Evolutionary conservation across 768 basidiomycete genomes (phyloP), one percentile per base, ranked within the genome.

Genomic region (Tulasnella sp.): DNA sequence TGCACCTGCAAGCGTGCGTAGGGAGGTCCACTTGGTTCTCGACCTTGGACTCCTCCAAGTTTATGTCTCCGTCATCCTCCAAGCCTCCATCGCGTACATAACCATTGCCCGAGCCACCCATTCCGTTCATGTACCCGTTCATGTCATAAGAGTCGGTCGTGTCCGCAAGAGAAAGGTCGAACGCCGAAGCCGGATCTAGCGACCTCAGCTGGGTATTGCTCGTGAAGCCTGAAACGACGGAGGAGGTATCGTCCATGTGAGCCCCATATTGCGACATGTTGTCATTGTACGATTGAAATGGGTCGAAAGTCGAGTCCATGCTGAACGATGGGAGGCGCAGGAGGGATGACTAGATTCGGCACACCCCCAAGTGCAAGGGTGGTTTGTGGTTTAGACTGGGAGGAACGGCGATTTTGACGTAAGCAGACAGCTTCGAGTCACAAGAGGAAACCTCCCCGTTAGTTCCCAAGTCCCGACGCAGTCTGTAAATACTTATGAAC

Each of bases 1-100:
- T 86, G 74, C 71, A 94, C 95, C 92, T 94, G 92, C 95, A 98
- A 9, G 96, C 96, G 80, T 98, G 96, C 11, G 90, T 87, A 1
- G 94, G 94, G 67, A 95, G 79, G 82, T 95, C 90, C 39, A 94
- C 84, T 41, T 83, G 81, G 14, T 83, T 83, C 75, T 91, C 92
- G 75, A 92, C 91, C 81, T 93, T 95, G 77, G 94, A 79, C 78
- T 95, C 94, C 74, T 95, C 94, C 42, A 96, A 82, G 62, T 94
- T 91, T 7, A 87, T 90, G 79, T 95, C 92, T 75, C 95, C 93
- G 77, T 96, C 94, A 69, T 95, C 94, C 72, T 93, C 90, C 63
- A 89, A 79, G 40, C 78, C 76, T 37, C 76, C 76, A 22, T n/a
- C 39, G 8, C 47, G n/a, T 1, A 19, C 52, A 29, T 59, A 59